Evolutionary conservation across 306 rosid species (phyloP), one percentile per base, ranked within the genome.

Genomic region (Quillaja saponaria): DNA sequence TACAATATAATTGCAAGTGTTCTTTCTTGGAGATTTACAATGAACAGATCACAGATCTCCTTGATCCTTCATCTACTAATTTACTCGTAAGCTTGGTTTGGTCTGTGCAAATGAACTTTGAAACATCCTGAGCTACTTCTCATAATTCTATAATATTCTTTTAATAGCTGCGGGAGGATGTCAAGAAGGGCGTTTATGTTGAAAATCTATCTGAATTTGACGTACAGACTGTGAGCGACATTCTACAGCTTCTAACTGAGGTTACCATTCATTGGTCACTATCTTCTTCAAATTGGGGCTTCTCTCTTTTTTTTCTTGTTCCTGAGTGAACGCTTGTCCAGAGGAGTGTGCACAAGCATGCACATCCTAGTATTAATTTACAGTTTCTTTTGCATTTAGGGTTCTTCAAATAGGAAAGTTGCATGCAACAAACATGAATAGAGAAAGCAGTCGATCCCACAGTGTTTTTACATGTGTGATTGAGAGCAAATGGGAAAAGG

Each of bases 391-490:
- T 66, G 66, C 54, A 14, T 79, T 35, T 55, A 92, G 99, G 99
- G 99, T 48, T 86, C 96, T 63, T 82, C 92, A 74, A 92, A 92
- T 83, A 79, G 99, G 75, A 92, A 83, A 80, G 99, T 92, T 71
- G 99, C 99, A 46, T n/a, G 87, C 96, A 34, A 92, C 99, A 47
- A 92, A 92, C 53, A 92, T 92, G 99, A 92, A 92, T 55, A 82
- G 99, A 79, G 99, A 92, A 64, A 92, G 99, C 79, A 92, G 99
- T 69, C 85, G 99, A 72, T 92, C 96, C 18, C 99, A 92, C 67
- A 77, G 96, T 80, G 99, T 92, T 55, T 89, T 92, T 80, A 92
- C 96, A 49, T 92, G 99, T 50, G 95, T 86, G 66, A 92, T 92
- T 72, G 99, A 92, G 78, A 89, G 99, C 79, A 83, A 73, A 54